These are phyloP conservation scores for Microbotryomycetes sp. DNA, from an alignment of 1,284 basidiomycete genomes.

Conservation along the genomic window DNA sequence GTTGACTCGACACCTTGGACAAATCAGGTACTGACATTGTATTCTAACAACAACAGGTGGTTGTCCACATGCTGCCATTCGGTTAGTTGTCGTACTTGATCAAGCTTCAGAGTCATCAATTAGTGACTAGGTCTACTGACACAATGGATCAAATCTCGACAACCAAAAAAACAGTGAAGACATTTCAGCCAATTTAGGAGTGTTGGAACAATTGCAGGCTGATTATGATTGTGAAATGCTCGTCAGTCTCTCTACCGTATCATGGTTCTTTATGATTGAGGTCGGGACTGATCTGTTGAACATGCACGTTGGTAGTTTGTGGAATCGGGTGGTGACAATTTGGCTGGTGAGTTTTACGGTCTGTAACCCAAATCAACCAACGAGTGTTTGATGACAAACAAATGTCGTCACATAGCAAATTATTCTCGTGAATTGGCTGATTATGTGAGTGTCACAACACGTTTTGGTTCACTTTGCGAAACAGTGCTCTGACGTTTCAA, in stretches of 20 bases:
- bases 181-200: slow-evolving; percentile 92
- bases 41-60: slow-evolving; percentile 51
- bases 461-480: no score
- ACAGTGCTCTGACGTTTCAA: background rate
- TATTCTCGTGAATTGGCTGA: slow-evolving; percentile 94
- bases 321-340: slow-evolving; percentile 92
- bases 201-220: slow-evolving; percentile 90
- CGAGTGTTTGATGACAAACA: background rate
- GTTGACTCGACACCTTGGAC: background rate
- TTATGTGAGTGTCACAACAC: slow-evolving; percentile 94
- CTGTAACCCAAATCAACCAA: background rate
- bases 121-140: no score
- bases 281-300: no score
- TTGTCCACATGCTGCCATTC: slow-evolving; percentile 89
- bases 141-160: background rate
- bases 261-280: no score
- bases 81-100: slow-evolving; percentile 27
- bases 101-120: background rate
- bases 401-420: slow-evolving; percentile 56
- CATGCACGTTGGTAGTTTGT: slow-evolving; percentile 91
- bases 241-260: slow-evolving; percentile 2
- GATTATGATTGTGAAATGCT: slow-evolving; percentile 50
- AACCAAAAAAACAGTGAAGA: slow-evolving; percentile 59
- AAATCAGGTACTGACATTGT: background rate
- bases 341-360: slow-evolving; percentile 50